A percentile compares a stretch with the other conserved stretches of the same genome.
These are phyloP conservation scores for Cladorrhinum sp. DNA, from an alignment of 2,329 filamentous ascomycete species.

Conservation along the genomic window DNA sequence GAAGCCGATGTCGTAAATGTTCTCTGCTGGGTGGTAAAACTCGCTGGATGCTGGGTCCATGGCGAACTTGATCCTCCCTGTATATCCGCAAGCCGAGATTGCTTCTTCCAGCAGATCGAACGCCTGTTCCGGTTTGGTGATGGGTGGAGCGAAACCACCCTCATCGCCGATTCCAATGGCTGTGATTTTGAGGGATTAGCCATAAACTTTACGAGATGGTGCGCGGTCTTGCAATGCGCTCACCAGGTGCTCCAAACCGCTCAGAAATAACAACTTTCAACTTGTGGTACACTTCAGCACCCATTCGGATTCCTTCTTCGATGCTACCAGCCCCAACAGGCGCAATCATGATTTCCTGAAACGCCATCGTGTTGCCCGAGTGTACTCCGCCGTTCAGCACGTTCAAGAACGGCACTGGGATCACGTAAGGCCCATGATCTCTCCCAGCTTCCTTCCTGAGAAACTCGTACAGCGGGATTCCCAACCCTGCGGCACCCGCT, in stretches of 20 bases:
- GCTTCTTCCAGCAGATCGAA: slow-evolving; percentile 33
- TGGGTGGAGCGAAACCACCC: slow-evolving; percentile 37
- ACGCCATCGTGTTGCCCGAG: slow-evolving; percentile 44
- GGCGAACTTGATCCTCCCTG: slow-evolving; percentile 36
- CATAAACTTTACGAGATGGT: no score
- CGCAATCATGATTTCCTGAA: slow-evolving; percentile 43
- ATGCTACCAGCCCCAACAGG: slow-evolving; percentile 27
- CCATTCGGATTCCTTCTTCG: slow-evolving; percentile 22
- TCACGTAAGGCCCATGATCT: slow-evolving; percentile 43
- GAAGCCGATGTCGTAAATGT: slow-evolving; percentile 38
- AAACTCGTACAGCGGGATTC: slow-evolving; percentile 56
- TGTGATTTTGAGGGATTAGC: slow-evolving; percentile 23
- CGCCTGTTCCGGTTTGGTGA: slow-evolving; percentile 34
- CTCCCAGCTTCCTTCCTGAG: slow-evolving; percentile 49
- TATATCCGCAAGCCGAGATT: slow-evolving; percentile 30
- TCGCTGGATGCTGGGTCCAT: slow-evolving; percentile 41
- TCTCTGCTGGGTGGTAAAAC: slow-evolving; percentile 32
- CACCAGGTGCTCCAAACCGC: slow-evolving; percentile 29
- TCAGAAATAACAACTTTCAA: slow-evolving; percentile 32
- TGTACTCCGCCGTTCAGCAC: slow-evolving; percentile 52
- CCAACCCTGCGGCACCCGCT: slow-evolving; percentile 50
- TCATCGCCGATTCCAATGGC: slow-evolving; percentile 37
- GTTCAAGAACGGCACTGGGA: slow-evolving; percentile 58
- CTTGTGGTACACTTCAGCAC: slow-evolving; percentile 31
- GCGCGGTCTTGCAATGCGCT: neutral